Percentiles rank a stretch among this genome's conserved stretches.
Evolutionary conservation across 805 yeast species (phyloP).

Genomic region (Candida nanaspora): DNA sequence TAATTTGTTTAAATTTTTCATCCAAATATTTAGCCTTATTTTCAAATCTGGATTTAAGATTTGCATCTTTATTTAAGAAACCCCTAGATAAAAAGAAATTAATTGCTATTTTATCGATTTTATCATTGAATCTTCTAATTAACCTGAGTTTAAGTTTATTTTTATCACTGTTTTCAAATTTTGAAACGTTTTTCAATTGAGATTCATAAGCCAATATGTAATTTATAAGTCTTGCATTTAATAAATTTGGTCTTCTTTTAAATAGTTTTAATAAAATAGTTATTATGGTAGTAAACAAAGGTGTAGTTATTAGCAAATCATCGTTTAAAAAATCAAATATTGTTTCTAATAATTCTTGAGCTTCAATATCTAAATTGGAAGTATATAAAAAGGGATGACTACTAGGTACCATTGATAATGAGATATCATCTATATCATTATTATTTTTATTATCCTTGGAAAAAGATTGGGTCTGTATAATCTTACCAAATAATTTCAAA

Average conservation of each 20-base stretch:
- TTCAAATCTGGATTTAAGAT: slow-evolving; percentile 23
- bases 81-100: slow-evolving; percentile 26
- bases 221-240: slow-evolving; percentile 46
- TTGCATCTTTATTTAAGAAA: slow-evolving; percentile 23
- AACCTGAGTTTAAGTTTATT: slow-evolving; percentile 21
- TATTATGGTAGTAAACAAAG: slow-evolving; percentile 59
- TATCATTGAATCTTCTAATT: slow-evolving; percentile 28
- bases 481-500: slow-evolving; percentile 61
- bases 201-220: slow-evolving; percentile 57
- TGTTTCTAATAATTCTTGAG: slow-evolving; percentile 59
- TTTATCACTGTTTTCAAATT: slow-evolving; percentile 25
- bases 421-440: slow-evolving; percentile 25
- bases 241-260: slow-evolving; percentile 56
- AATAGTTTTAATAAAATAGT: slow-evolving; percentile 58
- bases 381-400: slow-evolving; percentile 62
- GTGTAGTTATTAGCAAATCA: slow-evolving; percentile 47
- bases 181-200: slow-evolving; percentile 47
- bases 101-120: slow-evolving; percentile 25
- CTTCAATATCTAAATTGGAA: slow-evolving; percentile 57
- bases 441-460: slow-evolving; percentile 11
- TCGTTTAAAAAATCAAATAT: slow-evolving; percentile 49
- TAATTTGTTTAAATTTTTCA: slow-evolving; percentile 20
- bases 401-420: slow-evolving; percentile 42
- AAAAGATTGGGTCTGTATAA: slow-evolving; percentile 48
- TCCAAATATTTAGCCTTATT: slow-evolving; percentile 25